These are phyloP conservation scores for Thozetella sp. DNA, from an alignment of 495 filamentous ascomycete species.

Conservation along the genomic window DNA sequence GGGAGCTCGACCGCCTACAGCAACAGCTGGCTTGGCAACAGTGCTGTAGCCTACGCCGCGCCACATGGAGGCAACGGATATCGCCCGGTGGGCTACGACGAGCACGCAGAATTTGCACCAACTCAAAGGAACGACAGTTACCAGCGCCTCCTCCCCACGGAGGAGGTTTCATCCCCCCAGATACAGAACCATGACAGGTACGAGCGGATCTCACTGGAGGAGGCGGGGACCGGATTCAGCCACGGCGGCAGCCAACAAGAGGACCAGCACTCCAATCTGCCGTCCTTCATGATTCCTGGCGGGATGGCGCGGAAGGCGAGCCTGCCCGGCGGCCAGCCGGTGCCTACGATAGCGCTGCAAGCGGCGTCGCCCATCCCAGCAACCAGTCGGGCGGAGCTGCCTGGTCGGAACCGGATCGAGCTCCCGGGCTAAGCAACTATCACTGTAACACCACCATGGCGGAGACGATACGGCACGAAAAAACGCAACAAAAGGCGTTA, in stretches of 20 bases:
- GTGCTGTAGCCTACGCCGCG: neutral
- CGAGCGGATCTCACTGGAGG: neutral
- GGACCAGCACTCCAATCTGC: constrained; percentile 8
- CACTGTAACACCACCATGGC: no score
- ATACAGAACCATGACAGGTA: neutral
- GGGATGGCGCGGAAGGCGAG: constrained; percentile 9
- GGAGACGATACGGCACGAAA: no score
- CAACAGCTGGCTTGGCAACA: neutral
- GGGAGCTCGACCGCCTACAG: neutral
- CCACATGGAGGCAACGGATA: neutral
- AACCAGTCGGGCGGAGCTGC: neutral
- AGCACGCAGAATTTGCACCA: neutral
- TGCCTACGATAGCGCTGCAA: neutral
- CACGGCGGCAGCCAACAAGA: neutral
- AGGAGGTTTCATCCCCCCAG: neutral
- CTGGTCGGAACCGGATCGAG: neutral
- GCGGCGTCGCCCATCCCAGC: neutral
- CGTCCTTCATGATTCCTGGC: constrained; percentile 19
- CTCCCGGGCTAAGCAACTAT: neutral
- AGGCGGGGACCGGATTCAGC: neutral
- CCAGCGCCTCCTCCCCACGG: neutral
- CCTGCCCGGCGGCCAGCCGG: neutral
- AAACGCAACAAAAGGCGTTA: no score
- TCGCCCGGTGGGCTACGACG: neutral
- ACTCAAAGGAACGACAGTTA: neutral